phyloP scores from a whole-genome alignment of 164 flowering plant genomes.

The Vitis rupestris region DNA sequence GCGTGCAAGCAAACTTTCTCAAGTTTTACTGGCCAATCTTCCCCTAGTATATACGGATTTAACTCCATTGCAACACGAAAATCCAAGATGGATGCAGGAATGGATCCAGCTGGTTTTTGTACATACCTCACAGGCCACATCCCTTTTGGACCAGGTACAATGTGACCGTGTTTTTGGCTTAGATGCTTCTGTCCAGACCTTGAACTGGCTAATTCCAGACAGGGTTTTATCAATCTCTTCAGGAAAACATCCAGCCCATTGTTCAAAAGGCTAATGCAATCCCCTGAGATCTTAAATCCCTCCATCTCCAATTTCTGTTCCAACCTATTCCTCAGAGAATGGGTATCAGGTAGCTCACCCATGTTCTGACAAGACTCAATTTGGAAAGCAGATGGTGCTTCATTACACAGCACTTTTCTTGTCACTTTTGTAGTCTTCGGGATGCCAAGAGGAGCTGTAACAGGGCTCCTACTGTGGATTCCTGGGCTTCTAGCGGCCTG shows the following conservation, averaged over 20 bases:
- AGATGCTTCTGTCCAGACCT: constrained; percentile 27
- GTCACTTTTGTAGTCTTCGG: constrained; percentile 24
- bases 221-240: constrained; percentile 67
- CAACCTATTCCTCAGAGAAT: constrained; percentile 44
- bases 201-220: constrained; percentile 55
- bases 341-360: constrained; percentile 60
- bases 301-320: constrained; percentile 50
- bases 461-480: constrained; percentile 27
- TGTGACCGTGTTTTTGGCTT: constrained; percentile 21
- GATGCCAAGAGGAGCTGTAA: constrained; percentile 44
- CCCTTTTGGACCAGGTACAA: constrained; percentile 21
- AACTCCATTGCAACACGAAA: constrained; percentile 71
- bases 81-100: constrained; percentile 42
- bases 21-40: constrained; percentile 33
- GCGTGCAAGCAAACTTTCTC: constrained; percentile 22
- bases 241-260: constrained; percentile 54
- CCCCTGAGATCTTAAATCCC: constrained; percentile 50
- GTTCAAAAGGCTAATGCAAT: constrained; percentile 56
- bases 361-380: constrained; percentile 37
- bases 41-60: constrained; percentile 48
- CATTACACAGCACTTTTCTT: constrained; percentile 27
- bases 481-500: constrained; percentile 24
- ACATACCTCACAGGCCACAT: constrained; percentile 17
- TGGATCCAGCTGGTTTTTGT: constrained; percentile 9
- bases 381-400: constrained; percentile 11